Evolutionary conservation across 257 asterid species (phyloP).

Genomic region (Gardenia jasminoides): DNA sequence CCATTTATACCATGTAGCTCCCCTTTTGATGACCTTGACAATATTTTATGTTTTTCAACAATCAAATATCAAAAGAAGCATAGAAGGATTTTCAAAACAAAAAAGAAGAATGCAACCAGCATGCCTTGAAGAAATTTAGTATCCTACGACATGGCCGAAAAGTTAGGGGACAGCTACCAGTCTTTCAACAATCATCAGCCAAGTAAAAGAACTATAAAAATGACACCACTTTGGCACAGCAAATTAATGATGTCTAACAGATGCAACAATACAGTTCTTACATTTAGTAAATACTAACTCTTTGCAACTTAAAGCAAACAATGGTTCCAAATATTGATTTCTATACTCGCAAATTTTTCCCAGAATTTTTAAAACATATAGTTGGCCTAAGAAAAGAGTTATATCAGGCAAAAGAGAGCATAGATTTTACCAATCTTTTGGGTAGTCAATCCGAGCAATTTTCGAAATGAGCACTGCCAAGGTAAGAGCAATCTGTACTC

Average conservation of each 20-base stretch:
- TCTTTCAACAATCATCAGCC: neutral
- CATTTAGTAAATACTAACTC: neutral
- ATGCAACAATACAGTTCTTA: neutral
- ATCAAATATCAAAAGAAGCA: neutral
- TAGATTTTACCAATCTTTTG: slow-evolving; percentile 80
- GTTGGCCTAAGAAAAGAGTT: neutral
- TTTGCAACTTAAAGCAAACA: neutral
- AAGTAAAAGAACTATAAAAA: neutral
- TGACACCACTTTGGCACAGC: neutral
- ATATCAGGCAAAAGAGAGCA: slow-evolving; percentile 17
- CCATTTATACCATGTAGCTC: neutral
- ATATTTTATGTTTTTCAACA: neutral
- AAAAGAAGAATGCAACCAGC: neutral
- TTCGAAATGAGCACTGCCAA: slow-evolving; percentile 88
- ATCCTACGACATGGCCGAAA: neutral
- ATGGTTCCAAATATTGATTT: neutral
- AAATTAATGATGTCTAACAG: neutral
- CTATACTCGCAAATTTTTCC: neutral
- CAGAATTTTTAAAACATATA: neutral
- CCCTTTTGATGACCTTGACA: neutral
- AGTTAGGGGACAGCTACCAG: neutral
- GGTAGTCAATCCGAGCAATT: slow-evolving; percentile 96
- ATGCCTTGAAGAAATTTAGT: neutral
- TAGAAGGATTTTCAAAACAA: neutral
- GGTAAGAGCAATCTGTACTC: slow-evolving; percentile 78